Base-by-base conservation (phyloP, 2,329 filamentous ascomycete species). In the Claviceps sp. region DNA sequence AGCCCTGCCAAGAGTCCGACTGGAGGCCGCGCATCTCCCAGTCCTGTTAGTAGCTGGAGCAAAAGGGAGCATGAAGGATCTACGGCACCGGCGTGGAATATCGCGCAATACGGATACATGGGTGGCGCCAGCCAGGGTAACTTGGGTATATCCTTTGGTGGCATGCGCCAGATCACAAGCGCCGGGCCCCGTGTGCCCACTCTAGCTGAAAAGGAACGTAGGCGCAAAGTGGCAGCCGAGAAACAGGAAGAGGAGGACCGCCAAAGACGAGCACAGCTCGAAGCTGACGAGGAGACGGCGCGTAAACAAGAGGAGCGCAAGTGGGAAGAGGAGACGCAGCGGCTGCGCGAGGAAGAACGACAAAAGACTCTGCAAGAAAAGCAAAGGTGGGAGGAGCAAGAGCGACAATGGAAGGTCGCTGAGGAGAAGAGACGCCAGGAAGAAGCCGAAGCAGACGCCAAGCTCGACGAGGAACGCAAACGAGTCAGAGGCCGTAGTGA, bases 21-120 rank as follows among this genome's bases (percentile, higher is more conserved):
- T 1, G 60, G 62, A 45, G 78, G 75, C 34, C 66, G 75, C 14
- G 67, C 72, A 54, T 76, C 81, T 50, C 74, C 78, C 41, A 63
- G 69, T 34, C 68, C 73, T 1, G 80, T 91, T 56, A 95, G 87
- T 64, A 94, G 82, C 68, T 97, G 93, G 93, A 95, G 87, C 68
- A 94, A 82, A 65, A 87, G 79, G 66, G 78, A 80, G 52, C 88
- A 96, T 59, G 87, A 96, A 66, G 80, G 80, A 16, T 77, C 76
- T 45, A 96, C 90, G 1, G 77, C 84, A 26, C 93, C 93, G 0
- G 93, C 93, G 1, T 98, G 93, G 93, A 98, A 97, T 65, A 97
- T 97, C 60, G 86, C 90, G 53, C 93, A 98, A 65, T 98, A 98
- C 64, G 90, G 93, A 7, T 98, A 96, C 68, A 93, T 97, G 85